Conservation (phyloP, 345 rosid species). For the Gossypium arboreum region DNA sequence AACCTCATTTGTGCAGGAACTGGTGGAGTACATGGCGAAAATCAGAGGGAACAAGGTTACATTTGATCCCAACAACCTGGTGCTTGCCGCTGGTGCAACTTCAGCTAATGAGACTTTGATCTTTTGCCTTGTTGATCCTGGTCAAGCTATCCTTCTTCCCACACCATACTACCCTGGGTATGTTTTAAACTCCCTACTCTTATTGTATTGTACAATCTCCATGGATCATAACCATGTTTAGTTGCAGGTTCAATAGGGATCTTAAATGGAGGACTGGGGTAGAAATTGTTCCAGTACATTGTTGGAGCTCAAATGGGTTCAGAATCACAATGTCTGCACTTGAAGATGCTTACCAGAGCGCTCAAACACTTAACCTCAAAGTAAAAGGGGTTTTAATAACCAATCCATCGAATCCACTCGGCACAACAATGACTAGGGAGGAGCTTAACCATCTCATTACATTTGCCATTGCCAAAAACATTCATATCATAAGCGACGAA, state of each 20-base stretch:
- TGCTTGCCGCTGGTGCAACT: conserved; percentile 89
- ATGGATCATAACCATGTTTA: background rate
- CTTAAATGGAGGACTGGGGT: conserved; percentile 75
- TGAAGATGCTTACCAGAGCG: conserved; percentile 58
- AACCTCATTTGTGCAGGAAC: conserved; percentile 33
- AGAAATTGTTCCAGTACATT: conserved; percentile 57
- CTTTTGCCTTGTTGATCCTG: conserved; percentile 79
- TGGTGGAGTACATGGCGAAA: conserved; percentile 59
- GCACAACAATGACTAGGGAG: conserved; percentile 54
- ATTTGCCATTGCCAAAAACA: conserved; percentile 39
- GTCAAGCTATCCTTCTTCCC: conserved; percentile 87
- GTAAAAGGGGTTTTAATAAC: conserved; percentile 76
- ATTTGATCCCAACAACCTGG: conserved; percentile 61
- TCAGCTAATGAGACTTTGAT: conserved; percentile 88
- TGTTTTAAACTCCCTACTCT: background rate
- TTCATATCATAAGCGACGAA: conserved; percentile 79
- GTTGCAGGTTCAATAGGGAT: conserved; percentile 69
- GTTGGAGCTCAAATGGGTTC: conserved; percentile 53
- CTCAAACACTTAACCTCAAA: conserved; percentile 43
- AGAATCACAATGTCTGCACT: conserved; percentile 50
- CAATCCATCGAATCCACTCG: conserved; percentile 88
- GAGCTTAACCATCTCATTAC: conserved; percentile 54
- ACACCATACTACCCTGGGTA: conserved; percentile 95
- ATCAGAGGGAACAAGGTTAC: conserved; percentile 63
- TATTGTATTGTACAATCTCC: too few relatives aligned